Percentiles rank a stretch among this genome's conserved stretches.
These are phyloP conservation scores for Scytalidium sp. DNA, from an alignment of 2,329 filamentous ascomycete species.

Conservation along the genomic window DNA sequence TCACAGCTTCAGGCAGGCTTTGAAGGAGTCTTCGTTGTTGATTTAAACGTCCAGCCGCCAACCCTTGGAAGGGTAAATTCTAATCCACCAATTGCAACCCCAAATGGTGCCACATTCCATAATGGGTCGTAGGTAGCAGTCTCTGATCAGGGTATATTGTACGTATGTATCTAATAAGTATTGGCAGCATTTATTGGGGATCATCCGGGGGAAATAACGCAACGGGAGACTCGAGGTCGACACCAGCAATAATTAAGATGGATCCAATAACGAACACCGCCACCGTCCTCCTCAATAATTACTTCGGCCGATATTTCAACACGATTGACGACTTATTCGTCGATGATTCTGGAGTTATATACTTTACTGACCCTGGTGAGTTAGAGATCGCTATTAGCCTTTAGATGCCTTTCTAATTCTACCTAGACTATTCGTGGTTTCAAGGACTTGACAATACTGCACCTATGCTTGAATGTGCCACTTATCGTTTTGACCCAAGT, in stretches of 20 bases:
- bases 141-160: not conserved
- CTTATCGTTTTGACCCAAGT: conserved; percentile 34
- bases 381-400: not conserved
- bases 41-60: conserved; percentile 39
- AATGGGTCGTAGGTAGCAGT: conserved; percentile 29
- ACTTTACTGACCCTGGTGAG: conserved; percentile 32
- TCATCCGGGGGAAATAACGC: conserved; percentile 28
- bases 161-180: not conserved
- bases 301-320: conserved; percentile 32
- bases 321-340: conserved; percentile 34
- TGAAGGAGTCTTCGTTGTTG: conserved; percentile 34
- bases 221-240: conserved; percentile 30
- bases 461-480: conserved; percentile 28
- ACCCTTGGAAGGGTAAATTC: conserved; percentile 34
- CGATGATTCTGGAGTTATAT: conserved; percentile 30
- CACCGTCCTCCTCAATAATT: conserved; percentile 26
- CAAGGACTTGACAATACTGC: conserved; percentile 32
- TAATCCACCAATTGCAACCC: conserved; percentile 37
- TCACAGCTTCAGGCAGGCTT: conserved; percentile 32
- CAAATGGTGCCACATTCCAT: conserved; percentile 37
- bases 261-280: conserved; percentile 19
- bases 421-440: conserved; percentile 28
- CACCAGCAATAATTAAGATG: conserved; percentile 9
- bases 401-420: not conserved
- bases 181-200: conserved; percentile 32